These are phyloP conservation scores for Blastobotrys serpentis DNA, from an alignment of 1,139 yeast genomes.

Conservation along the genomic window DNA sequence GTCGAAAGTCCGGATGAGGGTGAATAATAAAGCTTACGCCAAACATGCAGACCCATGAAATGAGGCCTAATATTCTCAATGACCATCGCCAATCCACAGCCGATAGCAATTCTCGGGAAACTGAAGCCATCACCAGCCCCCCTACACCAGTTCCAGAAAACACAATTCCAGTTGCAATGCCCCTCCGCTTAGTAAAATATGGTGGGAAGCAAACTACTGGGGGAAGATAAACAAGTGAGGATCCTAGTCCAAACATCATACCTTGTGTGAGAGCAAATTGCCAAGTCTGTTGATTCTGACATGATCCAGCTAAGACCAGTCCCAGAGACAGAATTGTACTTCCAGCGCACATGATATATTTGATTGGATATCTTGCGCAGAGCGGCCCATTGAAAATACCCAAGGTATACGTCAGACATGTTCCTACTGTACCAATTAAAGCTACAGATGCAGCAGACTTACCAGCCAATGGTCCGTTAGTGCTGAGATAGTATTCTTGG, in stretches of 20 bases:
- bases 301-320: conserved; percentile 23
- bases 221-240: conserved; percentile 42
- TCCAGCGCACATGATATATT: conserved; percentile 22
- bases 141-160: conserved; percentile 49
- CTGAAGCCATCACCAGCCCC: conserved; percentile 43
- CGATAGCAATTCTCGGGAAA: conserved; percentile 37
- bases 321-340: conserved; percentile 22
- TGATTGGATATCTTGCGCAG: conserved; percentile 13
- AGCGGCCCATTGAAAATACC: conserved; percentile 18
- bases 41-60: conserved; percentile 26
- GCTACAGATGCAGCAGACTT: conserved; percentile 22
- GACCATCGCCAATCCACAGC: conserved; percentile 45
- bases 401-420: conserved; percentile 23
- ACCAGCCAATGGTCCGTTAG: conserved; percentile 24
- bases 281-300: conserved; percentile 20
- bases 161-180: conserved; percentile 45
- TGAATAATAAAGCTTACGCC: conserved; percentile 22
- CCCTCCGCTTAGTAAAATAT: conserved; percentile 42
- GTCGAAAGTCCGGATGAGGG: conserved; percentile 21
- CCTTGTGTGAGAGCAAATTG: conserved; percentile 44
- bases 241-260: conserved; percentile 42
- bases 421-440: conserved; percentile 27
- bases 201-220: conserved; percentile 47
- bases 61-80: conserved; percentile 41
- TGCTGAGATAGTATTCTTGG: conserved; percentile 26